Conservation (phyloP, 2,329 filamentous ascomycete species). For the Neospermospora avenae region DNA sequence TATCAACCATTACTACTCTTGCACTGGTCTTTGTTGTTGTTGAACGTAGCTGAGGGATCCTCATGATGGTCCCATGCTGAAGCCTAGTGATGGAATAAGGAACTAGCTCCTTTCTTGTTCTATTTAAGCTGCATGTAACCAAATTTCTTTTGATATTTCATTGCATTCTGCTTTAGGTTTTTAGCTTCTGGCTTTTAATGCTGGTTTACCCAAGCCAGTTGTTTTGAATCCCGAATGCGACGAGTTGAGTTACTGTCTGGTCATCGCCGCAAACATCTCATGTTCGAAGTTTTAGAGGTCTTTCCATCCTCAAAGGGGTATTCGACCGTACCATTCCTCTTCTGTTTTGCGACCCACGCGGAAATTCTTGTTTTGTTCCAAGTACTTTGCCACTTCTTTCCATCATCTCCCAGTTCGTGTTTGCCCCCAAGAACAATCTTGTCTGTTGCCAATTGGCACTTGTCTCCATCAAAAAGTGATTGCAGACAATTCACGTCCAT, state of each 20-base stretch:
- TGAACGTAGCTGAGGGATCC: no score
- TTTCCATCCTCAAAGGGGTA: constrained; percentile 2
- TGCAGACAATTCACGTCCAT: constrained; percentile 34
- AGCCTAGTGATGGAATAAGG: no score
- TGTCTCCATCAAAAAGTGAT: constrained; percentile 24
- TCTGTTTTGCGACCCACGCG: constrained; percentile 13
- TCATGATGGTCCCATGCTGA: neutral
- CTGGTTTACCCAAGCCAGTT: neutral
- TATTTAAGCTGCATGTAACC: no score
- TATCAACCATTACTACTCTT: no score
- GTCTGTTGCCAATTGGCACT: constrained; percentile 16
- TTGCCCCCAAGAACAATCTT: constrained; percentile 4
- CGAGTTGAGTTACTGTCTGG: no score
- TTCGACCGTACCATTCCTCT: neutral
- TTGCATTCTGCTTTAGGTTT: no score
- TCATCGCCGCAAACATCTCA: neutral
- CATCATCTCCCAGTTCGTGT: neutral
- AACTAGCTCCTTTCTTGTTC: no score
- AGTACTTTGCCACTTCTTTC: constrained; percentile 8
- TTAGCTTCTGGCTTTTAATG: no score
- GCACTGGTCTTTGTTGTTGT: no score
- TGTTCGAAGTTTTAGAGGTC: neutral
- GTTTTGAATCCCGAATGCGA: no score
- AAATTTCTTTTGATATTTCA: no score
- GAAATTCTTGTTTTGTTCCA: constrained; percentile 15